Conservation (phyloP, 1,139 yeast genomes). For the Hansenula lynferdii region DNA sequence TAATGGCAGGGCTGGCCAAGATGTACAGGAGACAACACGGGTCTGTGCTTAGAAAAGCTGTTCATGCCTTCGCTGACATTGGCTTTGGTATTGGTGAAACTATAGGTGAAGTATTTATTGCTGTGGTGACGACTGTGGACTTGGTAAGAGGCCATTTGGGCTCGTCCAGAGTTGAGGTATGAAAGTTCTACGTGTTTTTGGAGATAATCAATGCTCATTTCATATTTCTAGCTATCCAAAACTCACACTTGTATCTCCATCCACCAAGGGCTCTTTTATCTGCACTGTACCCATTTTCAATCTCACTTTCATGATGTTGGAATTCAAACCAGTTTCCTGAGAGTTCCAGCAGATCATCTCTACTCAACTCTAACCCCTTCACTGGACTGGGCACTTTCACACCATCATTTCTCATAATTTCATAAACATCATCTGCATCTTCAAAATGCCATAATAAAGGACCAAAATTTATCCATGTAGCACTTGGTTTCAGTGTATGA, state of each 20-base stretch:
- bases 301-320: conserved; percentile 36
- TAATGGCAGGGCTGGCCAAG: too few relatives aligned
- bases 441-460: conserved; percentile 88
- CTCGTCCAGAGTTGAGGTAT: too few relatives aligned
- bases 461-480: conserved; percentile 80
- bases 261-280: conserved; percentile 51
- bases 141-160: too few relatives aligned
- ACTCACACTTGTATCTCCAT: conserved; percentile 62
- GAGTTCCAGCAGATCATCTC: conserved; percentile 52
- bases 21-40: too few relatives aligned
- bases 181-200: too few relatives aligned
- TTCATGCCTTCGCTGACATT: too few relatives aligned
- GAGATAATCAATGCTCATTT: neutral
- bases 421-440: conserved; percentile 34
- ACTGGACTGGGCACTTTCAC: conserved; percentile 28
- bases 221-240: conserved; percentile 55
- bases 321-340: conserved; percentile 44
- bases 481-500: conserved; percentile 43
- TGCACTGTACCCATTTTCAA: conserved; percentile 51
- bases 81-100: too few relatives aligned
- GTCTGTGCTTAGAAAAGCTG: too few relatives aligned
- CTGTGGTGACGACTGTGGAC: too few relatives aligned
- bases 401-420: conserved; percentile 26
- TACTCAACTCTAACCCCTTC: conserved; percentile 60
- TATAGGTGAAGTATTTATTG: too few relatives aligned